phyloP scores from a whole-genome alignment of 345 rosid genomes.

The sweet orange (Citrus sinensis) region DVS_A1.0 CM039162.1:19849501-19850000 shows the following conservation, averaged over 20 bases:
- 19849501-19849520: neutral
- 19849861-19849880: neutral
- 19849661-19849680: neutral
- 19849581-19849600: neutral
- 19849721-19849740: neutral
- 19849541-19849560: neutral
- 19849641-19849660: neutral
- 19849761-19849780: neutral
- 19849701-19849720: neutral
- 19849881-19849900: neutral
- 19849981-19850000: constrained; percentile 6
- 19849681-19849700: neutral
- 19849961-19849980: neutral
- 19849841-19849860: constrained; percentile 1
- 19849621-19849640: constrained; percentile 1
- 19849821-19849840: neutral
- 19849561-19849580: neutral
- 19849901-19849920: constrained; percentile 1
- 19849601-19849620: neutral
- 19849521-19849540: neutral
- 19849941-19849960: neutral
- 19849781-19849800: neutral
- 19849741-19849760: constrained; percentile 1
- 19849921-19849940: neutral
- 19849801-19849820: constrained; percentile 1